Conservation (phyloP, 441 rosid species). For the Omphalea diandra region DNA sequence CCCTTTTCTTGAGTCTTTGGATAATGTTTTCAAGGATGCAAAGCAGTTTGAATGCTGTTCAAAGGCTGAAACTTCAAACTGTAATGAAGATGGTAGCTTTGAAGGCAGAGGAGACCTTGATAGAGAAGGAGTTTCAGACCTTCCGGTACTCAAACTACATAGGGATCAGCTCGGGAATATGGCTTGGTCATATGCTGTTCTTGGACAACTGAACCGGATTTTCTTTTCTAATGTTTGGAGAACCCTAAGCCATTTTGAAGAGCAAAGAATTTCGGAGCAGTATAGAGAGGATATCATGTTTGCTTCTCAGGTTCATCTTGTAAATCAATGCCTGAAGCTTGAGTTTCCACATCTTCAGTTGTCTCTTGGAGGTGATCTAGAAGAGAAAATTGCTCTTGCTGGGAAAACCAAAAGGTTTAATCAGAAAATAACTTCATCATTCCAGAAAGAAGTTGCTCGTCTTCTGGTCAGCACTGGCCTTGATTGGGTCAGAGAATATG, state of each 20-base stretch:
- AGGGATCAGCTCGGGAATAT: conserved; percentile 88
- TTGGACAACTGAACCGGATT: conserved; percentile 59
- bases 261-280: conserved; percentile 87
- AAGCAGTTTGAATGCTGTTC: conserved; percentile 52
- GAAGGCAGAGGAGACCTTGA: conserved; percentile 27
- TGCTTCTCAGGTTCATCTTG: conserved; percentile 90
- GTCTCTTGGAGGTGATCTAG: conserved; percentile 50
- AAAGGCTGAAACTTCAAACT: conserved; percentile 30
- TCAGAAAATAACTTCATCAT: conserved; percentile 77
- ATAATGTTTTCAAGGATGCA: conserved; percentile 46
- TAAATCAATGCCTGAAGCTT: conserved; percentile 76
- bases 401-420: conserved; percentile 85
- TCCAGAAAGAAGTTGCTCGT: conserved; percentile 85
- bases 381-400: conserved; percentile 61
- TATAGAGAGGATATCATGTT: conserved; percentile 84
- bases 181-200: conserved; percentile 98
- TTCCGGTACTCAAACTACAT: conserved; percentile 55
- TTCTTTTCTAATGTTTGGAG: conserved; percentile 80
- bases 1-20: conserved; percentile 63
- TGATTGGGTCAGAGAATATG: conserved; percentile 78
- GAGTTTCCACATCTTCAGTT: conserved; percentile 75
- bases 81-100: conserved; percentile 26
- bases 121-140: conserved; percentile 27
- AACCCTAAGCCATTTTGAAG: conserved; percentile 53
- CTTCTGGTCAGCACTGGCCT: conserved; percentile 88